Conservation (phyloP, 352 stramenopile species). For the Phytophthora cryptogea region DNA sequence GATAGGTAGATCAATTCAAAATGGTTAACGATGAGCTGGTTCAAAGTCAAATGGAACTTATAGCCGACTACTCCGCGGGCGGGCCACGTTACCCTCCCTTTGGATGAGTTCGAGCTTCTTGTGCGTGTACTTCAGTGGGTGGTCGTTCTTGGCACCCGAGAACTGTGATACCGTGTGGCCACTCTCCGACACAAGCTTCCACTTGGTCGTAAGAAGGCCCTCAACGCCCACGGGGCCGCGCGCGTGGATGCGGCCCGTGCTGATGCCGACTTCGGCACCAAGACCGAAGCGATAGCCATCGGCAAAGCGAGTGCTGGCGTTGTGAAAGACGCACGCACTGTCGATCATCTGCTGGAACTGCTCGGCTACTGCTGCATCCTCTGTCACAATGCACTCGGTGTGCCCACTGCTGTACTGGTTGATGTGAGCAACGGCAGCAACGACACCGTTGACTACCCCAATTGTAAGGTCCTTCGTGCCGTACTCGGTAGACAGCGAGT, state of each 20-base stretch:
- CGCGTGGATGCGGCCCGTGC: conserved; percentile 96
- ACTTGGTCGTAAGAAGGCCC: conserved; percentile 98
- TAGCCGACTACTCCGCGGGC: conserved; percentile 70
- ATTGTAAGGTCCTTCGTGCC: conserved; percentile 93
- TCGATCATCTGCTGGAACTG: conserved; percentile 89
- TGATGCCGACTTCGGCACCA: conserved; percentile 98
- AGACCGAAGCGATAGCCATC: conserved; percentile 98
- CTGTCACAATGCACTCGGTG: conserved; percentile 97
- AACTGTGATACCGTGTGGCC: conserved; percentile 87
- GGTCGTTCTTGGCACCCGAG: conserved; percentile 34
- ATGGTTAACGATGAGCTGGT: conserved; percentile 14
- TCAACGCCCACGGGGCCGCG: conserved; percentile 96
- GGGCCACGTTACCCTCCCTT: conserved; percentile 59
- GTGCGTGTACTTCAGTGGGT: conserved; percentile 77
- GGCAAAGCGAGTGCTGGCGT: conserved; percentile 95
- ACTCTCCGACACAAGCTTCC: conserved; percentile 90
- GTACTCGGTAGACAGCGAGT: conserved; percentile 94
- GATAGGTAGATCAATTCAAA: conserved; percentile 14
- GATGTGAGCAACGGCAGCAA: conserved; percentile 95
- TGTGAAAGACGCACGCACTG: conserved; percentile 98
- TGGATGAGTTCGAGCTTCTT: conserved; percentile 77
- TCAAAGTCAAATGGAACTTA: conserved; percentile 36
- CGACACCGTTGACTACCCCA: conserved; percentile 90
- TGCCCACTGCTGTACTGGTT: conserved; percentile 96
- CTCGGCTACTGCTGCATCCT: conserved; percentile 79